Evolutionary conservation across 2,329 filamentous ascomycete genomes (phyloP).

Genomic region (Herpotrichia juniperi): DNA sequence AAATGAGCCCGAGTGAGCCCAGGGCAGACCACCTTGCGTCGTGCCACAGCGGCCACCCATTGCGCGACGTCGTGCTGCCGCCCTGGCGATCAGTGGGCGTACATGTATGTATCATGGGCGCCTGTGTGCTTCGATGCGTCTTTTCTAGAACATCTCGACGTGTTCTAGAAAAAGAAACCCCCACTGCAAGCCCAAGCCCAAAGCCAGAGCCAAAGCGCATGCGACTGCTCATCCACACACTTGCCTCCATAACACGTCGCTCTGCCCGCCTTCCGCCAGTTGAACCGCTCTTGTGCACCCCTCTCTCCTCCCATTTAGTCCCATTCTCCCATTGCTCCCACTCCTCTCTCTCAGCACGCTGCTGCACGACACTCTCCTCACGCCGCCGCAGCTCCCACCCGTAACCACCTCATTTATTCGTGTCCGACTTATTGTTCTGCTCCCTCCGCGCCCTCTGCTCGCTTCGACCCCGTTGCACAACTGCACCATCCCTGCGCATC

Average conservation of each 20-base stretch:
- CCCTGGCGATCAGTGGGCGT: not conserved
- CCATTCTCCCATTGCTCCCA: not conserved
- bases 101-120: not conserved
- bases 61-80: not conserved
- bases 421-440: constrained; percentile 3
- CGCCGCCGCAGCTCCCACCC: not conserved
- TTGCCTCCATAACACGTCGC: not conserved
- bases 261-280: constrained; percentile 2
- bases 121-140: constrained; percentile 1
- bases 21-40: not conserved
- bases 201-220: not conserved
- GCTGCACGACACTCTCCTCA: not conserved
- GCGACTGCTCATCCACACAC: not conserved
- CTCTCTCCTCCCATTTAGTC: not conserved
- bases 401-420: not conserved
- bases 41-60: not conserved
- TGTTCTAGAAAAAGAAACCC: constrained; percentile 12
- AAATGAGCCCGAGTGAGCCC: not conserved
- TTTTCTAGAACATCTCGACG: constrained; percentile 7
- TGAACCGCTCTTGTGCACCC: not conserved
- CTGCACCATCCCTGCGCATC: constrained; percentile 43
- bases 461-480: constrained; percentile 35
- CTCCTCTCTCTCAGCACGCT: not conserved
- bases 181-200: not conserved
- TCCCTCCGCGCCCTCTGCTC: constrained; percentile 29